Conservation (phyloP, 345 rosid species). For the Atalantia buxifolia region DNA sequence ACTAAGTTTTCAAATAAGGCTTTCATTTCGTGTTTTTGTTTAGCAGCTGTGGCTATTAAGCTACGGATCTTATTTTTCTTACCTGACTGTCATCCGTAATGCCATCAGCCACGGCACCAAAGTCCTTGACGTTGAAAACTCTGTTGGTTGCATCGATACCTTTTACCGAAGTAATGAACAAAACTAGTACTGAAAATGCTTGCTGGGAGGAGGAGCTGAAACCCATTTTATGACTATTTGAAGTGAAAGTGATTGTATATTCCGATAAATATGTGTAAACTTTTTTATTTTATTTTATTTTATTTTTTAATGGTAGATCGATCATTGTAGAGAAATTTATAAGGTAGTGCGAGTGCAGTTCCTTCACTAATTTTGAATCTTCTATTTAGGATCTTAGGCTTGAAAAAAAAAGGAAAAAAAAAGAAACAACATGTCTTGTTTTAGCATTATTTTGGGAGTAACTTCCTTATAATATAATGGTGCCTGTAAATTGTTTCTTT, state of each 20-base stretch:
- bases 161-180: background rate
- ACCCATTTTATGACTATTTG: too few relatives aligned
- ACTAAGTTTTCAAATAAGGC: too few relatives aligned
- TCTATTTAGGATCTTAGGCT: background rate
- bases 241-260: background rate
- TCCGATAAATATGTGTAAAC: background rate
- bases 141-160: background rate
- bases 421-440: background rate
- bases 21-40: too few relatives aligned
- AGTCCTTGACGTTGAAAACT: background rate
- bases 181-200: background rate
- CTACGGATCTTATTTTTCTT: background rate
- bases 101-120: background rate
- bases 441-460: background rate
- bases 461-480: too few relatives aligned
- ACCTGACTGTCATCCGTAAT: background rate
- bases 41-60: too few relatives aligned
- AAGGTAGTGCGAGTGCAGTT: background rate
- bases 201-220: background rate
- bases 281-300: background rate
- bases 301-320: background rate
- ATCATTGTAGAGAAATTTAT: background rate
- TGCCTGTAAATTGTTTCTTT: too few relatives aligned
- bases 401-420: background rate
- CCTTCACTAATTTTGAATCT: background rate